Evolutionary conservation across 2,329 filamentous ascomycete genomes (phyloP), one percentile per base, ranked within the genome.

Genomic region (Chaetothyriales sp.): DNA sequence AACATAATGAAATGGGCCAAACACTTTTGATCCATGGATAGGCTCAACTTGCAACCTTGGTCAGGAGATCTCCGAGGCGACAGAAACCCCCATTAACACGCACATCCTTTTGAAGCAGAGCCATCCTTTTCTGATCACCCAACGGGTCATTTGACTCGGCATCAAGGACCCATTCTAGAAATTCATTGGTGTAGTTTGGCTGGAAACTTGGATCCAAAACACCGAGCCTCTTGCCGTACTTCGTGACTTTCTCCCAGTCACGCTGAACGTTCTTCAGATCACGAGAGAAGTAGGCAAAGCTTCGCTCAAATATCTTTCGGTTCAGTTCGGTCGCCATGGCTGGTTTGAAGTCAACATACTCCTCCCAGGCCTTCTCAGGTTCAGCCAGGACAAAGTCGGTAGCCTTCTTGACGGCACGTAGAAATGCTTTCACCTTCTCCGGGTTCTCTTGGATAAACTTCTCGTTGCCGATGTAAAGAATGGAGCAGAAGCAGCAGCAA

Each of bases 401-500:
- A 2, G 84, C 84, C 43, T 74, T 76, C 73, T 89, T 89, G 63
- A 85, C 80, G 25, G 85, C 85, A 46, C 76, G 77, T 70, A 88
- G 73, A 69, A 89, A 89, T 44, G 78, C 77, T 53, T 69, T 68
- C 2, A 85, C 79, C 64, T 82, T 81, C 1, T 80, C 81, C 0
- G 80, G 79, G 68, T 86, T 78, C 54, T 77, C 70, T n/a, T 71
- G 65, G 45, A 88, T 67, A 69, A 89, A 89, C 7, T 63, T 63
- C 61, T 88, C 83, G 67, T 89, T 88, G 61, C 81, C 84, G 57
- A 89, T 89, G 73, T 89, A 88, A 43, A 89, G 73, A 65, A 89
- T 85, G 25, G 80, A 81, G 69, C 85, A 89, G 77, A 89, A 89
- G 74, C 85, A 89, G 77, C 85, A 89, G 72, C 85, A 89, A 48